Base-by-base conservation (phyloP, 1,284 basidiomycete genomes). In the Neotropicomus parvogracilis region DNA sequence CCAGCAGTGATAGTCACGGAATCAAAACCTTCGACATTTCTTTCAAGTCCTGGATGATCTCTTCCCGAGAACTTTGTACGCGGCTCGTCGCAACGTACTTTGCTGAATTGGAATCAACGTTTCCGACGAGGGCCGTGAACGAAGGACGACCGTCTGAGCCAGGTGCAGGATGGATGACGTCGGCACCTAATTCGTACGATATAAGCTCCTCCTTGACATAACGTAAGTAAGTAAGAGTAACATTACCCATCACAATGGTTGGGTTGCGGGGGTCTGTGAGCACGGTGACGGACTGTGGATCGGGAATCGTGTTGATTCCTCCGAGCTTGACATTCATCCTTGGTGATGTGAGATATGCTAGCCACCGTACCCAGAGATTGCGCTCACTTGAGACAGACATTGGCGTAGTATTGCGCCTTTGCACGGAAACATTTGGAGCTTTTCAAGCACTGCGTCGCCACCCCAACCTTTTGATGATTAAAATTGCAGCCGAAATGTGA, bases 241-340 rank as follows among this genome's bases (percentile, higher is more conserved):
- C 54, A 46, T 56, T 66, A 79, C 85, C 86, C 77, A 90, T 83
- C 45, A 90, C 80, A n/a, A 90, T 77, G 0, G 86, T 86, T 1
- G 85, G 87, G 54, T 80, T 78, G 26, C 76, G 70, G 2, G 80
- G 77, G 56, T 90, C 86, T 0, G 78, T 78, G n/a, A 88, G 70
- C 9, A 78, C 73, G 0, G 75, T 70, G 4, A 83, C 78, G 0
- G 81, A 81, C 14, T 74, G 70, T 1, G 81, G 73, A 43, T 84
- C 82, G 0, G 85, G 85, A 37, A 89, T 73, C 3, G 77, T 78
- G 60, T 90, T 91, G 59, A 88, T 83, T 0, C 88, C 87, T 16
- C 87, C 88, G 0, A 90, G 71, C 63, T 91, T 90, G 19, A 86
- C 86, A 57, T 90, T 90, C 56, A 91, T 75, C 62, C 87, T 90